Conservation (phyloP, 805 yeast genomes). For the Wickerhamiella hasegawae region DNA sequence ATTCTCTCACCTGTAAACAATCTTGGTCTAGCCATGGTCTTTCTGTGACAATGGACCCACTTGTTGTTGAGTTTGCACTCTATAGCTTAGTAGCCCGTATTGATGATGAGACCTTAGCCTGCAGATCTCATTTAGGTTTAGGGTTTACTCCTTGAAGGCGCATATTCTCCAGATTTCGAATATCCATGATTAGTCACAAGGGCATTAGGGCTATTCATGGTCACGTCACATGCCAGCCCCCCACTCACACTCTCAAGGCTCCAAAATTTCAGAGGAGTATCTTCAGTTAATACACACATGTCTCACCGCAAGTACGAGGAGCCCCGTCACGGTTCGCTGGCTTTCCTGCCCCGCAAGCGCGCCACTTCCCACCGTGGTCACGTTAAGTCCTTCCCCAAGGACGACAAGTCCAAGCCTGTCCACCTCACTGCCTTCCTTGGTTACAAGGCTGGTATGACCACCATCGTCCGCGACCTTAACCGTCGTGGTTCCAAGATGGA, state of each 20-base stretch:
- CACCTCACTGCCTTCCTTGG: slow-evolving; percentile 99
- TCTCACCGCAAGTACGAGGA: slow-evolving; percentile 99
- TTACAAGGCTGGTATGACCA: slow-evolving; percentile 99
- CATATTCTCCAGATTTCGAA: not conserved
- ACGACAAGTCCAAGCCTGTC: slow-evolving; percentile 93
- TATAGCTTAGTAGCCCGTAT: not conserved
- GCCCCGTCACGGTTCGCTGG: slow-evolving; percentile 99
- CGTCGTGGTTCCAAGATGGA: slow-evolving; percentile 99
- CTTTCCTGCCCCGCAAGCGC: slow-evolving; percentile 99
- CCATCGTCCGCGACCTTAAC: slow-evolving; percentile 99
- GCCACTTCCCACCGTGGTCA: slow-evolving; percentile 96
- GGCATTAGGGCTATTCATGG: not conserved
- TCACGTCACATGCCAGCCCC: too few relatives aligned
- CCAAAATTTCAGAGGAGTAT: not conserved
- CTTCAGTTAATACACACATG: slow-evolving; percentile 32
- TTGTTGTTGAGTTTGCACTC: too few relatives aligned
- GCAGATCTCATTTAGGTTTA: not conserved
- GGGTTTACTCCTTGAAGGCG: not conserved
- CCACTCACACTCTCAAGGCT: not conserved
- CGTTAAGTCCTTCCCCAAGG: slow-evolving; percentile 99
- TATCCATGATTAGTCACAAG: not conserved
- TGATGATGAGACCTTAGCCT: not conserved
- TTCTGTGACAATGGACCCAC: too few relatives aligned
- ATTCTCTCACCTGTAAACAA: too few relatives aligned
- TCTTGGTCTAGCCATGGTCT: too few relatives aligned